These are phyloP conservation scores for Spiraea crenata DNA, from an alignment of 331 rosid genomes.

Conservation along the genomic window DNA sequence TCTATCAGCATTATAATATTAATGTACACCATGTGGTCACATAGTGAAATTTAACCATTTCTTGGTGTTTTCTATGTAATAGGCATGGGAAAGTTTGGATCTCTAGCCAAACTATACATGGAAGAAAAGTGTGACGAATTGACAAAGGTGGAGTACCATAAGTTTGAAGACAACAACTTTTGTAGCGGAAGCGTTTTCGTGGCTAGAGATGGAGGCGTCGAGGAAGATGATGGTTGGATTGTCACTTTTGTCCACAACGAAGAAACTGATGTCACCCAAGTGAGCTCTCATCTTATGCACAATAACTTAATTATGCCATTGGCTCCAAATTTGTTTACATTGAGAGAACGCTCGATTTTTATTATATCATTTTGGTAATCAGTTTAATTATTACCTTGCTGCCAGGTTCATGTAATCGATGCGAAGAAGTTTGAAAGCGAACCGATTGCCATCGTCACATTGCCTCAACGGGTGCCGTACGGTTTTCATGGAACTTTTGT, in stretches of 20 bases:
- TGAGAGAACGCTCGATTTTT: no score
- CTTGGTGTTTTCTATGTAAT: not conserved
- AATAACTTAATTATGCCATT: not conserved
- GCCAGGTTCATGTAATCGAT: conserved; percentile 59
- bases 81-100: conserved; percentile 56
- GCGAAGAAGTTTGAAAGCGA: conserved; percentile 41
- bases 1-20: no score
- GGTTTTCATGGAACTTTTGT: conserved; percentile 78
- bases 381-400: not conserved
- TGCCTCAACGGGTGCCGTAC: conserved; percentile 70
- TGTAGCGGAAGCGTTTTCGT: conserved; percentile 68
- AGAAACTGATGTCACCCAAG: conserved; percentile 34
- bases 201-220: conserved; percentile 32
- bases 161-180: conserved; percentile 55
- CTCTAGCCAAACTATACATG: conserved; percentile 56
- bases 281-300: not conserved
- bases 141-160: conserved; percentile 48
- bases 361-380: not conserved
- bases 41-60: not conserved
- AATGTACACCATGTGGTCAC: no score
- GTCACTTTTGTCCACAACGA: conserved; percentile 77
- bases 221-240: conserved; percentile 87
- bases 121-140: conserved; percentile 24
- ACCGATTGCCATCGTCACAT: conserved; percentile 41
- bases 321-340: no score